Base-by-base conservation (phyloP, 192 early-diverging fungal genomes). In the Martensiomyces pterosporus region DNA sequence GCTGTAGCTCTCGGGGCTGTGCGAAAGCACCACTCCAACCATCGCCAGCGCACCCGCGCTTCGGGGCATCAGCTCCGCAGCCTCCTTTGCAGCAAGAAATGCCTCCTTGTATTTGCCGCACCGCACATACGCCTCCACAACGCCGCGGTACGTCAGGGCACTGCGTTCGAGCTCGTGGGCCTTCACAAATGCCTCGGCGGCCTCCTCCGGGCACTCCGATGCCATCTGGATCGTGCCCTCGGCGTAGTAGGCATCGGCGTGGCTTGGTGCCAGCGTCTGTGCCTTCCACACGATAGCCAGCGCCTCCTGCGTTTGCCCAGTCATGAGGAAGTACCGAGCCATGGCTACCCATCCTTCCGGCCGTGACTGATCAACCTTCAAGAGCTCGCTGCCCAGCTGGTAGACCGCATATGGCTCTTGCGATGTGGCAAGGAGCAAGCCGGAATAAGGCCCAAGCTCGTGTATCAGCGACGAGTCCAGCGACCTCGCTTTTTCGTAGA, bases 301-400 rank as follows among this genome's bases (percentile, higher is more conserved):
- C 2, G 67, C 63, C 32, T 70, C 67, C 37, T 71, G 54, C 29
- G 53, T 51, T 16, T 71, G 58, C 1, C 58, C 62, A 0, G 32
- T 26, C 32, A 49, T 15, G 35, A 48, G 24, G 37, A 70, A 57
- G 25, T 61, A 71, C 21, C 63, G 58, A 19, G 75, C 75, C 64
- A 71, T 71, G 39, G 60, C 58, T 5, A 67, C 46, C 75, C 75
- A 77, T 0, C 62, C 67, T 29, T 69, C 67, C 6, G 75, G 47
- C 0, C 60, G 40, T 23, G 42, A 17, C 43, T 67, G 52, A 40
- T 75, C 71, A 2, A 46, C 34, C 22, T 52, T 45, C 15, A 75
- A 52, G 38, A 75, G 42, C 32, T 61, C 43, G 52, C 38, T 52
- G 18, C 60, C 65, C 22, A 75, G 55, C 21, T 16, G 14, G 33